Base-by-base conservation (phyloP, 257 asterid genomes). In the Solanum acaule region DNA sequence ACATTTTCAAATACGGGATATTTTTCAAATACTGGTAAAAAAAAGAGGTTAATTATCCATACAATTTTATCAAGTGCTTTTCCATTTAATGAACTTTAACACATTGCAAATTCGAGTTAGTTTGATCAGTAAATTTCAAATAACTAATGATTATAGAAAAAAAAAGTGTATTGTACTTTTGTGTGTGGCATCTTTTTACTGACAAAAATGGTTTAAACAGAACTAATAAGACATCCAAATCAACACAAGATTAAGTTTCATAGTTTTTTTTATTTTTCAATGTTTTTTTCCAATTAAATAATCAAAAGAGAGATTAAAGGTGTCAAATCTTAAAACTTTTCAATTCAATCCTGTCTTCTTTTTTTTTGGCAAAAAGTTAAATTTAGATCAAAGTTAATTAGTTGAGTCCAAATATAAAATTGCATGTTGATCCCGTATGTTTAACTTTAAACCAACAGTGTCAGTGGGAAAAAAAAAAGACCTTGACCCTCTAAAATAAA, bases 391-490 rank as follows among this genome's bases (percentile, higher is more conserved):
- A 59, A 56, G 46, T 75, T 73, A 38, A 38, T 38, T 38, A 38
- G 42, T n/a, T 59, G 18, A 65, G n/a, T 79, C 65, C 59, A 87
- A 90, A 86, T 83, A 89, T 78, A 82, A 87, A 82, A 89, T 91
- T 70, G 29, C 76, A 34, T 59, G 38, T 65, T 78, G 77, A 85
- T 37, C 29, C 68, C 23, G 4, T 3, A 38, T 90, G 92, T 78
- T 91, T 90, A 88, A 68, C 93, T 90, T 91, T 88, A 87, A 34
- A 88, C 90, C 87, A 88, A 89, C 90, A 89, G 7, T 44, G 87
- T 88, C 73, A 88, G 29, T 67, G 63, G 40, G 2, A 25, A 18
- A 29, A 25, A 85, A 86, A 65, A 49, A 42, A 77, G 79, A 71
- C 37, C 31, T 86, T 87, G 87, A 71, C 90, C 88, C 89, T 40